phyloP scores from a whole-genome alignment of 306 rosid genomes.

The Cicer cuneatum region DNA sequence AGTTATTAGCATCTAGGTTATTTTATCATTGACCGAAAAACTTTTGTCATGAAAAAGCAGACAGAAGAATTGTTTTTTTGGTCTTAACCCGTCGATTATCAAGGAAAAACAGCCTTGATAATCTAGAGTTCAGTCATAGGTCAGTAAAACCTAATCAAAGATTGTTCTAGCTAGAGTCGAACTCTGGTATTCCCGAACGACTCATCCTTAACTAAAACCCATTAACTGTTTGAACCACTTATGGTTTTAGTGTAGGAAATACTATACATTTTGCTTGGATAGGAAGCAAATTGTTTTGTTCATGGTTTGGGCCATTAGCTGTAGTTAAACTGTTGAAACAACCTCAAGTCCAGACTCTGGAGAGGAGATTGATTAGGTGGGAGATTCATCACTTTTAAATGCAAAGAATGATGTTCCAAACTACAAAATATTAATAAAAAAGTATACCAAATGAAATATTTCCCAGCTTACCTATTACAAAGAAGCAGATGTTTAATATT shows the following conservation, averaged over 20 bases:
- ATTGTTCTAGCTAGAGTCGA: too few species aligned
- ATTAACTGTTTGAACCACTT: too few species aligned
- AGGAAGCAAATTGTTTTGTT: conserved; percentile 14
- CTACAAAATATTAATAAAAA: neutral
- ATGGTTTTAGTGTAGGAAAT: neutral
- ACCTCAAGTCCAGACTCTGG: conserved; percentile 6
- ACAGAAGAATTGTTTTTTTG: too few species aligned
- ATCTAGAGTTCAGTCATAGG: too few species aligned
- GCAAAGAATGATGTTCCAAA: neutral
- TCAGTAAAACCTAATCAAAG: too few species aligned
- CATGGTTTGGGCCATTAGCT: conserved; percentile 8
- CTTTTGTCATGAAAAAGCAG: conserved; percentile 18
- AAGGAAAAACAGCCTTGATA: too few species aligned
- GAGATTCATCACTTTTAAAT: conserved; percentile 14
- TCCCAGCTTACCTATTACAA: neutral
- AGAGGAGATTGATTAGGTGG: neutral
- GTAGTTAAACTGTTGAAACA: neutral
- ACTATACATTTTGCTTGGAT: neutral
- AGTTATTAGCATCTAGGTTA: neutral
- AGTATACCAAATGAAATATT: conserved; percentile 1
- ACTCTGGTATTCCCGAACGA: too few species aligned
- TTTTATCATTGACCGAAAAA: neutral
- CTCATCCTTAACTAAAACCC: too few species aligned
- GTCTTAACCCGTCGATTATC: too few species aligned
- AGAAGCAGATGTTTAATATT: conserved; percentile 10